Evolutionary conservation across 2,329 filamentous ascomycete genomes (phyloP), one percentile per base, ranked within the genome.

Genomic region (Penicillium verrucosum): DNA sequence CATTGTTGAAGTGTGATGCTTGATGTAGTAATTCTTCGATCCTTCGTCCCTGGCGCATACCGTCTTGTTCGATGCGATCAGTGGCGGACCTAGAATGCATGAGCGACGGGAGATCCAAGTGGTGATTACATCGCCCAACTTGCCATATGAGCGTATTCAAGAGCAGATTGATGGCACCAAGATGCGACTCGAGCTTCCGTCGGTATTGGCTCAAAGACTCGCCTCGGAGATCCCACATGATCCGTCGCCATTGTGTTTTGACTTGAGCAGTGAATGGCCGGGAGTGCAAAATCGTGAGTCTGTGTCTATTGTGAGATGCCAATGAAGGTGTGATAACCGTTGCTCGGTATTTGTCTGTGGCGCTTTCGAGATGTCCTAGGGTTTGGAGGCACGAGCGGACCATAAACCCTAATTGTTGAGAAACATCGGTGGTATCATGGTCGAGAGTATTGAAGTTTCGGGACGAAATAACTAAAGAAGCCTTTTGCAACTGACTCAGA

Each of bases 111-210:
- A 21, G 2, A 25, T 27, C 3, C 8, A 21, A 3, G 5, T 14
- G 16, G 4, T 8, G 18, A n/a, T 9, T 3, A 16, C 3, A 10
- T 16, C 18, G 12, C 1, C 14, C 5, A 12, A 30, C 43, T 11
- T 5, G 54, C 50, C 32, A 57, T 48, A 49, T 27, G 4, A 43
- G 48, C 1, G 50, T 45, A 21, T 18, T 57, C 16, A 57, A 43
- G 14, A 54, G 9, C 4, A 54, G 14, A 12, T 50, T 57, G 9
- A 51, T 37, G 3, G 45, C 30, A 54, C 18, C 40, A 9, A 41
- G 53, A 46, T 54, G 51, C 7, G 41, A 36, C 36, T 57, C 44
- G 18, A 57, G 51, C 27, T 57, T 51, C 10, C 32, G 44, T 12
- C 55, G 46, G 5, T 57, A 53, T 14, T 27, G 34, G 14, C 18